phyloP scores from a whole-genome alignment of 208 protist species.

The Acanthamoeba triangularis region DNA sequence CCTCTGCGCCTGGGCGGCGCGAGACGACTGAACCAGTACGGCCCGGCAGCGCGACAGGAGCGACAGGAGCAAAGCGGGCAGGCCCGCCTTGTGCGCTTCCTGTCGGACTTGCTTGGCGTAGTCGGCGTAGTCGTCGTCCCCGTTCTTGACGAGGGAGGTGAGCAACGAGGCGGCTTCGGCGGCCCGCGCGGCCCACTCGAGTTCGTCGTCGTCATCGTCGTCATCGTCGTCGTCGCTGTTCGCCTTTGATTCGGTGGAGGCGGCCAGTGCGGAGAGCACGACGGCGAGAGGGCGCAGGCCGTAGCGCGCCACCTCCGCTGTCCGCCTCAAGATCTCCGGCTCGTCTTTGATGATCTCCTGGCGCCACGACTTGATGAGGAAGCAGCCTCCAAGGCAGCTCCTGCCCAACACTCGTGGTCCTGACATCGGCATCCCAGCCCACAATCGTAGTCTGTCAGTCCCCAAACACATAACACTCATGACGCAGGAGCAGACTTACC shows the following conservation, averaged over 20 bases:
- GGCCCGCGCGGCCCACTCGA: neutral
- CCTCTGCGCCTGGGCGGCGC: neutral
- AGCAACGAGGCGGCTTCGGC: neutral
- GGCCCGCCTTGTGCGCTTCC: neutral
- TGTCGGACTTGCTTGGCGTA: neutral
- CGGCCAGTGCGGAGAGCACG: neutral
- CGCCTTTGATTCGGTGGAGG: neutral
- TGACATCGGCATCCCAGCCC: neutral
- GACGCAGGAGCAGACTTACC: neutral
- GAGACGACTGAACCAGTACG: neutral
- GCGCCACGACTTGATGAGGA: conserved; percentile 37
- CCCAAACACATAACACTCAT: neutral
- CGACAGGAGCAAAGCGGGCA: neutral
- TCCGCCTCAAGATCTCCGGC: neutral
- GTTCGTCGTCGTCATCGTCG: neutral
- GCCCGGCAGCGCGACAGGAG: neutral
- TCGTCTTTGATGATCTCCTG: conserved; percentile 35
- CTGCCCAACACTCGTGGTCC: neutral
- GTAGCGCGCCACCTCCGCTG: neutral
- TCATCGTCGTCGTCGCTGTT: neutral
- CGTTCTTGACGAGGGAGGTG: neutral
- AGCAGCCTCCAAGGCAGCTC: conserved; percentile 19
- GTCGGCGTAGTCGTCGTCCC: neutral
- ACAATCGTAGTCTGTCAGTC: neutral
- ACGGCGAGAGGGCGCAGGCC: neutral